Evolutionary conservation across 305 asterid species (phyloP), one percentile per base, ranked within the genome.

Genomic region (Petunia hybrid): DNA sequence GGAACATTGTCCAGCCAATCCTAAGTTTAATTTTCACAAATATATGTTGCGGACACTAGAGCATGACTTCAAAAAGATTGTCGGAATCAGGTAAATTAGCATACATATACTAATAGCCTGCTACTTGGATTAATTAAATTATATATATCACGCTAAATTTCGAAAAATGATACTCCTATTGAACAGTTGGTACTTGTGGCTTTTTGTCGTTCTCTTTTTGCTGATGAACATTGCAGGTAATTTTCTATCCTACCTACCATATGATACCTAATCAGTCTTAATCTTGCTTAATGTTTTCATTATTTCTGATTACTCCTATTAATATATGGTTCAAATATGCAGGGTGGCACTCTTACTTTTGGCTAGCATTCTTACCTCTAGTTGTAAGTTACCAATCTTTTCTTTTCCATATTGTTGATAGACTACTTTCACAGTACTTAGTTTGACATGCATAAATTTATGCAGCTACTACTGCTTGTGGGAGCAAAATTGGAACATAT

Each of bases 271-370:
- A 22, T 4, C 42, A 14, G 14, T 69, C 1, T 35, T 14, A 16
- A 42, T n/a, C 7, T 48, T 77, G 45, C 41, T 8, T 36, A 6
- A 60, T 1, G 12, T 14, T 3, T 65, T 57, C 41, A 65, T 39
- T 41, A 0, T 31, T 67, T 36, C 31, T 14, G 36, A 14, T 22
- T 40, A 43, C 38, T 39, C 56, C 35, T 78, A 53, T 0, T 13
- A 51, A 63, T 39, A 48, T 22, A 78, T 42, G 74, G 66, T 53
- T 53, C 56, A 80, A 82, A 81, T 48, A 56, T 85, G 92, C 94
- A 95, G 99, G 99, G 55, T 96, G 98, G 97, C 97, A 94, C 86
- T 75, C 97, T 45, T 96, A 90, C 80, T 94, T 96, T 75, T 96
- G 99, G 99, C 79, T 96, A 67, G 86, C 98, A 46, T 96, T 96